Percentiles rank a stretch among this genome's conserved stretches.
Evolutionary conservation across 192 early-diverging fungal genomes (phyloP).

Genomic region (Piromyces finnis): DNA sequence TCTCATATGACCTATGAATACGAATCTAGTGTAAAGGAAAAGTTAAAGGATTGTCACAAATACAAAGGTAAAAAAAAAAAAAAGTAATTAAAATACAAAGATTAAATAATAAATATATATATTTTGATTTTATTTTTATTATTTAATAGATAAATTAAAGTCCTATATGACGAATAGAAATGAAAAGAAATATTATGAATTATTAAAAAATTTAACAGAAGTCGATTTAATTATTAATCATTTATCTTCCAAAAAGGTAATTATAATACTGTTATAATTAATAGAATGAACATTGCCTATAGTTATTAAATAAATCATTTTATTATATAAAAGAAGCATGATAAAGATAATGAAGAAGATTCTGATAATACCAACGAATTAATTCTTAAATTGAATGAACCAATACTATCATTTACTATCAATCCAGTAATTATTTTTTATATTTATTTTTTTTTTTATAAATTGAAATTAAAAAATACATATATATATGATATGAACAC

Average conservation of each 20-base stretch:
- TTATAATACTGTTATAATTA: no score
- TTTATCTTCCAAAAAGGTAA: neutral
- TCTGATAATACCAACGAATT: neutral
- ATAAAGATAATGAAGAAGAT: neutral
- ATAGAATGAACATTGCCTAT: no score
- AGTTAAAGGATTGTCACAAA: neutral
- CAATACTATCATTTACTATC: slow-evolving; percentile 14
- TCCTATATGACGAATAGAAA: neutral
- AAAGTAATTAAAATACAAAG: no score
- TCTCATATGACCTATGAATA: neutral
- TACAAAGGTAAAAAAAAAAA: neutral
- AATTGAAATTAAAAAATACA: neutral
- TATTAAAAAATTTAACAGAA: neutral
- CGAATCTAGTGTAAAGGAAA: neutral
- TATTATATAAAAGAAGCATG: no score
- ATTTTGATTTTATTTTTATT: no score
- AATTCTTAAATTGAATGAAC: neutral
- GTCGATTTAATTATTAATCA: neutral
- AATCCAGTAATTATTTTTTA: slow-evolving; percentile 22
- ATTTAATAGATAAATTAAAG: neutral
- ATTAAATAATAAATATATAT: no score
- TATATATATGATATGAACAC: no score
- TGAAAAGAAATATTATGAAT: neutral
- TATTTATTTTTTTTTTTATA: slow-evolving; percentile 2
- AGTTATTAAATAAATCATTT: no score